A percentile compares a stretch with the other conserved stretches of the same genome.
Conservation (phyloP, 2,329 filamentous ascomycete genomes). For the Diaporthe destruens region DNA sequence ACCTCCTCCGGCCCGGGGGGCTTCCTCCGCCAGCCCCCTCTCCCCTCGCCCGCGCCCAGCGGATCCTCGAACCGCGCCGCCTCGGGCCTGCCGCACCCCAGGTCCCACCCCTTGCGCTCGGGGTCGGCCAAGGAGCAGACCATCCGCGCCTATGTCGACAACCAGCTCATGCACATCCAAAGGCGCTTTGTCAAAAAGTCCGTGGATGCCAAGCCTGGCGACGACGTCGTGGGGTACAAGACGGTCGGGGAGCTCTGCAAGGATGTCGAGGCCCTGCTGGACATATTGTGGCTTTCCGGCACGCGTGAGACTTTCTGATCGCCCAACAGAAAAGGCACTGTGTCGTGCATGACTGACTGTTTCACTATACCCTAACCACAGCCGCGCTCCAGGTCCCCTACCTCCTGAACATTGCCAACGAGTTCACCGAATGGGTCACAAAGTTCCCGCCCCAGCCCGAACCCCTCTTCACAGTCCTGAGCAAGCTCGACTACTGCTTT, state of each 20-base stretch:
- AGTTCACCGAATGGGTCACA: conserved; percentile 78
- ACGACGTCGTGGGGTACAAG: conserved; percentile 65
- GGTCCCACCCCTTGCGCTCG: conserved; percentile 63
- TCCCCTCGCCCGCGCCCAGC: conserved; percentile 69
- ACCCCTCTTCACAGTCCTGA: conserved; percentile 77
- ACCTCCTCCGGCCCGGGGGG: conserved; percentile 57
- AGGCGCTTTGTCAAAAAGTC: conserved; percentile 73
- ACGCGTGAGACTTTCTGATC: conserved; percentile 72
- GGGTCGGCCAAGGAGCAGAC: conserved; percentile 72
- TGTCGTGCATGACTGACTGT: not conserved
- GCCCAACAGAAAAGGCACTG: not conserved
- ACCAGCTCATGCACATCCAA: conserved; percentile 64
- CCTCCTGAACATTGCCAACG: conserved; percentile 80
- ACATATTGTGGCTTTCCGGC: conserved; percentile 87
- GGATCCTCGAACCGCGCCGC: conserved; percentile 56
- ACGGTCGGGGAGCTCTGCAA: conserved; percentile 77
- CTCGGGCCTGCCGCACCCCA: conserved; percentile 66
- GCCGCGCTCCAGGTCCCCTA: conserved; percentile 86
- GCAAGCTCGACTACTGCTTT: conserved; percentile 88
- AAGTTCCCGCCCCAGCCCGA: conserved; percentile 77
- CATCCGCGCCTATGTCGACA: conserved; percentile 69
- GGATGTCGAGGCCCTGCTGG: conserved; percentile 80
- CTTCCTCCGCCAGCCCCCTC: conserved; percentile 59
- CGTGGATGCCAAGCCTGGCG: conserved; percentile 57
- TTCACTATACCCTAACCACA: conserved; percentile 49